Conservation (phyloP, 805 yeast genomes). For the Ogataea ramenticola region DNA sequence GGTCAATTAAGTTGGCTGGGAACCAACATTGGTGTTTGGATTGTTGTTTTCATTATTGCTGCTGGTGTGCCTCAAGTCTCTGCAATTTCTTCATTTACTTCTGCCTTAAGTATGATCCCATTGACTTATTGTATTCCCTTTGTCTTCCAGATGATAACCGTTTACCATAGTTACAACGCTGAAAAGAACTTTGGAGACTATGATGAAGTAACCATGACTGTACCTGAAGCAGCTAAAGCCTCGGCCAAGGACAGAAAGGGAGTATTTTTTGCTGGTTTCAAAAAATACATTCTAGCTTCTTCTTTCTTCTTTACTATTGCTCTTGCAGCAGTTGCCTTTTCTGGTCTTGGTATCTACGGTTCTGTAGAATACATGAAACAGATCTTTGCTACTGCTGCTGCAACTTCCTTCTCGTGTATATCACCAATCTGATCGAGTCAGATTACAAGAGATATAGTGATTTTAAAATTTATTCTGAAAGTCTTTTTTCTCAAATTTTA, state of each 20-base stretch:
- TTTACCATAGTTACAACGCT: constrained; percentile 8
- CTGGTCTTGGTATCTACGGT: constrained; percentile 24
- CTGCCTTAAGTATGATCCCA: constrained; percentile 20
- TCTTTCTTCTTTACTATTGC: constrained; percentile 15
- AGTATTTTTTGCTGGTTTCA: constrained; percentile 11
- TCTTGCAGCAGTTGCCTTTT: constrained; percentile 19
- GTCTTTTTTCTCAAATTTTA: constrained; percentile 1
- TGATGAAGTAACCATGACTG: constrained; percentile 8
- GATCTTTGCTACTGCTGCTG: constrained; percentile 18
- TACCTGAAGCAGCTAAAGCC: constrained; percentile 7
- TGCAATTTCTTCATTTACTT: constrained; percentile 17
- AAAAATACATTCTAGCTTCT: constrained; percentile 9
- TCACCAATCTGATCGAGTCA: constrained; percentile 17
- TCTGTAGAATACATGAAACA: constrained; percentile 20
- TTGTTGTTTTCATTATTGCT: constrained; percentile 10
- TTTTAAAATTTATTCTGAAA: too few species aligned
- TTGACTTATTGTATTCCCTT: constrained; percentile 20
- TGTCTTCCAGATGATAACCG: constrained; percentile 14
- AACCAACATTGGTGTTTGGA: constrained; percentile 10
- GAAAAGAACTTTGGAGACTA: not conserved
- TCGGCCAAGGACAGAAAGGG: constrained; percentile 6
- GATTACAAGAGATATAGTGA: too few species aligned
- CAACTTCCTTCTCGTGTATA: constrained; percentile 25
- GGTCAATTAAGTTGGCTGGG: constrained; percentile 19
- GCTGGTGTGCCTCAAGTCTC: constrained; percentile 22